These are phyloP conservation scores for Hygrocybe punicea DNA, from an alignment of 768 basidiomycete genomes.

Conservation along the genomic window DNA sequence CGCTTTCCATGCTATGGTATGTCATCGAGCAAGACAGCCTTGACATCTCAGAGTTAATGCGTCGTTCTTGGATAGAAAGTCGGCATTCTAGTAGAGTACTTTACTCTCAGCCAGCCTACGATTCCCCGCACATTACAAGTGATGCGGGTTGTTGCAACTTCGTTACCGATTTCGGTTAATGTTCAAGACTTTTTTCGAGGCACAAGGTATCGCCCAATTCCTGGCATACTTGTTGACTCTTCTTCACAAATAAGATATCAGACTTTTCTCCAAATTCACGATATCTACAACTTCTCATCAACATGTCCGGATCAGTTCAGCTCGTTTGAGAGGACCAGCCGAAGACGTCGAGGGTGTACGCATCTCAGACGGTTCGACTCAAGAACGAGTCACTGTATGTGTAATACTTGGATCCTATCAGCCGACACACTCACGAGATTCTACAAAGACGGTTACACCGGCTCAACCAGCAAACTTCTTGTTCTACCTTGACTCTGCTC, in stretches of 20 bases:
- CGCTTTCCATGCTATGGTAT: constrained; percentile 57
- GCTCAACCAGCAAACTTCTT: constrained; percentile 72
- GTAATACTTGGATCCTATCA: neutral
- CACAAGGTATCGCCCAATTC: constrained; percentile 48
- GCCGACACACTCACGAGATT: constrained; percentile 5
- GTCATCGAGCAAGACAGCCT: constrained; percentile 20
- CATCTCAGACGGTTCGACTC: constrained; percentile 48
- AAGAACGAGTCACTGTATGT: constrained; percentile 50
- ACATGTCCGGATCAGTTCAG: constrained; percentile 70
- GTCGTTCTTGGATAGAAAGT: constrained; percentile 53
- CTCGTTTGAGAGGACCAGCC: constrained; percentile 47
- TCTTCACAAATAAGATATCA: constrained; percentile 29
- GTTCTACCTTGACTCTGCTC: constrained; percentile 67
- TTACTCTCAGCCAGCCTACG: constrained; percentile 50
- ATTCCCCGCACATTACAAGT: constrained; percentile 53
- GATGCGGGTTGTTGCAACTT: constrained; percentile 56
- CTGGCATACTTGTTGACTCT: neutral
- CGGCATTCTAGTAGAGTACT: constrained; percentile 63
- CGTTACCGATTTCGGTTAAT: constrained; percentile 85
- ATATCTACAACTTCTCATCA: constrained; percentile 78
- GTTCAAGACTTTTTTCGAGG: constrained; percentile 97
- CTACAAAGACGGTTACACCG: constrained; percentile 67
- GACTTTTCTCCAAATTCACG: constrained; percentile 88
- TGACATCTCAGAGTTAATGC: neutral
- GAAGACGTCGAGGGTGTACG: constrained; percentile 47